Percentiles rank a stretch among this genome's conserved stretches.
These are phyloP conservation scores for Dipodascopsis tothii DNA, from an alignment of 805 yeast species.

Conservation along the genomic window DNA sequence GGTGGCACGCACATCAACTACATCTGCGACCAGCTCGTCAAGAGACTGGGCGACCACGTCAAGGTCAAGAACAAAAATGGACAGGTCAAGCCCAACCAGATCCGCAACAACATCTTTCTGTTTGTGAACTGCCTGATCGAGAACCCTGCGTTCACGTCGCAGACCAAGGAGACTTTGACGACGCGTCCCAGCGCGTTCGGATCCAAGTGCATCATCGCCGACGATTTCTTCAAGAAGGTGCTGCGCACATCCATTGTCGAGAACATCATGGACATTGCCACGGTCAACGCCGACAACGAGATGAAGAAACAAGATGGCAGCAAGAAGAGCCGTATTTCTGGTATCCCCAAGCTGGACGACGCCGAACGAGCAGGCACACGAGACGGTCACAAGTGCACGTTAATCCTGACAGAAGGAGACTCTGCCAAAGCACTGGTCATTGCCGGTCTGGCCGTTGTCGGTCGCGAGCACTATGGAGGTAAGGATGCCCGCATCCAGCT, in stretches of 20 bases:
- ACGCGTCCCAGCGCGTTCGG: conserved; percentile 87
- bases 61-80: conserved; percentile 61
- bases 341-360: conserved; percentile 83
- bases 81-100: conserved; percentile 79
- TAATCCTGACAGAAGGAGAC: conserved; percentile 93
- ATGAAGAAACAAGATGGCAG: conserved; percentile 81
- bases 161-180: conserved; percentile 91
- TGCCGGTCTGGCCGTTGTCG: conserved; percentile 88
- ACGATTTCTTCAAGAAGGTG: conserved; percentile 63
- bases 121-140: conserved; percentile 88
- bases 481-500: background rate
- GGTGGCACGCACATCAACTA: conserved; percentile 95
- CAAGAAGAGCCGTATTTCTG: conserved; percentile 75
- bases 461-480: conserved; percentile 85
- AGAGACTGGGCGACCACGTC: conserved; percentile 63
- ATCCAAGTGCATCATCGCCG: conserved; percentile 69
- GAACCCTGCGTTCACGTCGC: conserved; percentile 95
- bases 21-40: conserved; percentile 75
- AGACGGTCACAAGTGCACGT: conserved; percentile 85
- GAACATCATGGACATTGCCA: conserved; percentile 73
- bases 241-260: conserved; percentile 64
- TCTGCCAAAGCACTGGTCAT: conserved; percentile 90
- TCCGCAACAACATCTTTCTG: conserved; percentile 80
- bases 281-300: conserved; percentile 79
- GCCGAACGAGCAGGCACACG: conserved; percentile 94